Base-by-base conservation (phyloP, 2,329 filamentous ascomycete species). In the Penicillium capsulatum region DNA sequence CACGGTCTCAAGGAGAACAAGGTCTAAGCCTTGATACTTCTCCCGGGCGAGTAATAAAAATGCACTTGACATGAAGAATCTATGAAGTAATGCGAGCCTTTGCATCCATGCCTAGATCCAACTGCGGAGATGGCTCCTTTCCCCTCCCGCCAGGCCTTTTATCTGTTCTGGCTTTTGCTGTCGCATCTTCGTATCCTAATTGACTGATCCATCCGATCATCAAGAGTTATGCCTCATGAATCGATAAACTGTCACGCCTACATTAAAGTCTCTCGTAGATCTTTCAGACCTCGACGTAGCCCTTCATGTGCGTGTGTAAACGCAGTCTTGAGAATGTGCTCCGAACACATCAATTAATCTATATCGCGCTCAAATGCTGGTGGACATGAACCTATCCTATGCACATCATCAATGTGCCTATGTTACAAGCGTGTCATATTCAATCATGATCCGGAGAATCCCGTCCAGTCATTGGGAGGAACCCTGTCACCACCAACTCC, bases 1-100 rank as follows among this genome's bases (percentile, higher is more conserved):
- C 85, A 96, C 74, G 92, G 91, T 64, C 72, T 97, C 52, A 75
- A 73, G 58, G 83, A 84, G 75, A 81, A 81, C 77, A 97, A 98
- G 86, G 89, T 97, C 58, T 98, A 91, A 63, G 51, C 22, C 11
- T 28, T 33, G 32, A 34, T n/a, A 17, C 24, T 42, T 34, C 27
- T 38, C 15, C 10, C 17, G 28, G 42, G 37, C 48, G 48, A 44
- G 29, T 24, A 42, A 34, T 14, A 38, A 41, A 50, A 48, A 45
- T 42, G 51, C 42, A 55, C 49, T 50, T 47, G 47, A 50, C 44
- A 40, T 45, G 44, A 53, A 49, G 40, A 45, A 55, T 56, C 47
- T 48, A 50, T 47, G 48, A 50, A 52, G 40, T 39, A 48, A 43
- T 35, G 50, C 47, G 46, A 42, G 35, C 33, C 34, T 45, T 31